These are phyloP conservation scores for Elsinoe necatrix DNA, from an alignment of 2,329 filamentous ascomycete genomes.

Conservation along the genomic window DNA sequence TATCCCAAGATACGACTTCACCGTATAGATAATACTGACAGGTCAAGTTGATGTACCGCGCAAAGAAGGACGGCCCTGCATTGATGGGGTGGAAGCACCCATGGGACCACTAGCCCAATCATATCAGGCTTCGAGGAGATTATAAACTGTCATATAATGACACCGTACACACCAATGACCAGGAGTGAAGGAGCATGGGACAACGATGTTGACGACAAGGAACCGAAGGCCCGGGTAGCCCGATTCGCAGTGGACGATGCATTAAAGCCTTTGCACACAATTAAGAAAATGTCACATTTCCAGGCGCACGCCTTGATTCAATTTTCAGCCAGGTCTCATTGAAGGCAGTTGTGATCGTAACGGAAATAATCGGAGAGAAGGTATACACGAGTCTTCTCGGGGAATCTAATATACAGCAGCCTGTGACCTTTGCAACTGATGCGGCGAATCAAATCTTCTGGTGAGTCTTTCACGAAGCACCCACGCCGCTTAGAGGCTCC, in stretches of 20 bases:
- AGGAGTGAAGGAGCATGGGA: no score
- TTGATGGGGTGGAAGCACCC: constrained; percentile 92
- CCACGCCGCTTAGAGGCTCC: constrained; percentile 26
- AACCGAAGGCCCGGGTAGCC: no score
- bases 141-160: no score
- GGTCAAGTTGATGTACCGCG: constrained; percentile 79
- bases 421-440: not conserved
- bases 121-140: not conserved
- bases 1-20: not conserved
- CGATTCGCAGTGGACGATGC: no score
- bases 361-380: not conserved
- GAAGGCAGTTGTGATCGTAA: not conserved
- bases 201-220: not conserved
- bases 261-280: not conserved
- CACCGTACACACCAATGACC: no score
- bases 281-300: not conserved
- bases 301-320: no score
- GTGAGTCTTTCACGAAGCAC: constrained; percentile 22
- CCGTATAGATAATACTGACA: constrained; percentile 7
- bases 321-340: no score
- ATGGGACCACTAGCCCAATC: constrained; percentile 69
- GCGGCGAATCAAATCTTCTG: not conserved
- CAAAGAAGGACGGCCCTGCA: constrained; percentile 67
- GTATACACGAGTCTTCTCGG: not conserved
- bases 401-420: not conserved